phyloP scores from a whole-genome alignment of 2,329 filamentous ascomycete genomes.

The Tympanopsis confertula region DNA sequence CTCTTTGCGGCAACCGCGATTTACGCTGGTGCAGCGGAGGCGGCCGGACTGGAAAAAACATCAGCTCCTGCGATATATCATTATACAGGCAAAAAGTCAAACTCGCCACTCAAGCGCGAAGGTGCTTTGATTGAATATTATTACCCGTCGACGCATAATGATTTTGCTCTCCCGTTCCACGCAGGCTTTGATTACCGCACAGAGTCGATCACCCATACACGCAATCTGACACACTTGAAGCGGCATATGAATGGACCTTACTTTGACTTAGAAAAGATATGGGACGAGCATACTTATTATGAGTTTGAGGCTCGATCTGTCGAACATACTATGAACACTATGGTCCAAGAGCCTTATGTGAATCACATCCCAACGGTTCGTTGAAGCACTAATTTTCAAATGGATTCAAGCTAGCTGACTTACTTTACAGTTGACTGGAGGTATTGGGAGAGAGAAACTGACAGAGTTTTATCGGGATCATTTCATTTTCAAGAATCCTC shows the following conservation, averaged over 20 bases:
- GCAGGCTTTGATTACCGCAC: conserved; percentile 4
- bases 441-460: conserved; percentile 51
- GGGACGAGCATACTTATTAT: conserved; percentile 66
- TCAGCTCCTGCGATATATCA: no score
- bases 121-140: no score
- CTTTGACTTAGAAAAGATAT: conserved; percentile 67
- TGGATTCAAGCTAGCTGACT: not conserved
- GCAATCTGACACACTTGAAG: conserved; percentile 55
- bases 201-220: conserved; percentile 44
- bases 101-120: no score
- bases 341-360: conserved; percentile 70
- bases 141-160: no score
- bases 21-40: no score
- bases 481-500: conserved; percentile 65
- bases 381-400: not conserved
- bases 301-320: conserved; percentile 62
- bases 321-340: conserved; percentile 66
- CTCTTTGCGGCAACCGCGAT: no score
- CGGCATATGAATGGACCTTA: conserved; percentile 47
- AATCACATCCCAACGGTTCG: conserved; percentile 63
- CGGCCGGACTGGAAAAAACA: no score
- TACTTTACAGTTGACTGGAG: conserved; percentile 43
- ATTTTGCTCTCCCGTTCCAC: no score
- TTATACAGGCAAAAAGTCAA: no score
- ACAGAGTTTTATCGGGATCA: conserved; percentile 61